Evolutionary conservation across 208 protist genomes (phyloP).

Genomic region (Willaertia magna): DNA sequence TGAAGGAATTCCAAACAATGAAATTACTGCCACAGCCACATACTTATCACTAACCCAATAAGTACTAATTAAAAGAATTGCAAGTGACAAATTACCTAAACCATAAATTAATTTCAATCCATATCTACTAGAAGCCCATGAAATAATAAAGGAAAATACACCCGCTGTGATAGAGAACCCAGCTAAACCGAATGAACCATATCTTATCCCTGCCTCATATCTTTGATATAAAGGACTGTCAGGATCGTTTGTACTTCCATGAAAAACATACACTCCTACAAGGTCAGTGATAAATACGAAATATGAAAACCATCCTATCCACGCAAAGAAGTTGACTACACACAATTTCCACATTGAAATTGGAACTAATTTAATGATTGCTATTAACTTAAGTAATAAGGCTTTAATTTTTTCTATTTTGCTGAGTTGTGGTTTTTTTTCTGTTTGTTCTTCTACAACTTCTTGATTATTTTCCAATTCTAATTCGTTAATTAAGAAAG

Average conservation of each 20-base stretch:
- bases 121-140: not conserved
- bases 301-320: conserved; percentile 9
- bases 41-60: conserved; percentile 10
- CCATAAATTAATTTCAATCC: not conserved
- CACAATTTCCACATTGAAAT: not conserved
- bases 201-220: not conserved
- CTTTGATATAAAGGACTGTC: not conserved
- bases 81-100: not conserved
- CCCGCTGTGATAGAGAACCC: not conserved
- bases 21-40: not conserved
- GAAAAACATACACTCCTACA: not conserved
- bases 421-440: no score
- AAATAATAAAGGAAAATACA: not conserved
- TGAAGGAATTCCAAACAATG: conserved; percentile 7
- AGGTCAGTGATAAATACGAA: not conserved
- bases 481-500: no score
- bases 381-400: not conserved
- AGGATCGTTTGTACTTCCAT: not conserved
- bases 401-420: not conserved
- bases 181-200: conserved; percentile 7
- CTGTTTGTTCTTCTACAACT: no score
- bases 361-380: no score
- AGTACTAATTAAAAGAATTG: not conserved
- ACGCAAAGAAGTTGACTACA: not conserved
- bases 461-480: no score